A percentile compares a stretch with the other conserved stretches of the same genome.
Conservation (phyloP, 78 protist species). For the Trichosphaerium sp. region DNA sequence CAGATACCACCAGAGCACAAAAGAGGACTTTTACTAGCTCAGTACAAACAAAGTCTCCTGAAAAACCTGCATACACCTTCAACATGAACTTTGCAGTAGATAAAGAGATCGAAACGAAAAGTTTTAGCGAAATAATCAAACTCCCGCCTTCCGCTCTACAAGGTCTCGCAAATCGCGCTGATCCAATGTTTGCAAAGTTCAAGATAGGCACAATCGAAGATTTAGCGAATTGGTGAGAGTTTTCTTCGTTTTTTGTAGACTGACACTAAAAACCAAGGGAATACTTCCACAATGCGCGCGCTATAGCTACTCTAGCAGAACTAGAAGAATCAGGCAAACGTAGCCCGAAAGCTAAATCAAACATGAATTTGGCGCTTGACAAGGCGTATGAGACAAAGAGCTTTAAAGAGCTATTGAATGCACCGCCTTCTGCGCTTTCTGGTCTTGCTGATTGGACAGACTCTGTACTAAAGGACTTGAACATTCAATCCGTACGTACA, state of each 20-base stretch:
- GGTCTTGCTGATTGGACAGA: background rate
- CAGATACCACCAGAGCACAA: too few relatives aligned
- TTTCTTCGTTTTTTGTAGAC: too few relatives aligned
- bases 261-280: too few relatives aligned
- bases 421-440: background rate
- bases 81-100: background rate
- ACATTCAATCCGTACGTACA: background rate
- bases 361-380: background rate
- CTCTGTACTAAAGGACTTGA: background rate
- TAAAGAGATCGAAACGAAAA: background rate
- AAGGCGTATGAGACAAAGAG: background rate
- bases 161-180: background rate
- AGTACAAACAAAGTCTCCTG: too few relatives aligned
- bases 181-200: background rate
- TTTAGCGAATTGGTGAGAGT: background rate
- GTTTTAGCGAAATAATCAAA: background rate
- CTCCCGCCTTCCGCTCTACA: background rate
- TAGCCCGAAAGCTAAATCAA: background rate
- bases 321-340: background rate
- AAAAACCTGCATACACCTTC: constrained; percentile 6
- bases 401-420: background rate
- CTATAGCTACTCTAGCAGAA: background rate
- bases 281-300: background rate
- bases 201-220: background rate
- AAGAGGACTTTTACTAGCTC: too few relatives aligned